Base-by-base conservation (phyloP, 345 rosid genomes). In the Anacardium occidentale region DNA sequence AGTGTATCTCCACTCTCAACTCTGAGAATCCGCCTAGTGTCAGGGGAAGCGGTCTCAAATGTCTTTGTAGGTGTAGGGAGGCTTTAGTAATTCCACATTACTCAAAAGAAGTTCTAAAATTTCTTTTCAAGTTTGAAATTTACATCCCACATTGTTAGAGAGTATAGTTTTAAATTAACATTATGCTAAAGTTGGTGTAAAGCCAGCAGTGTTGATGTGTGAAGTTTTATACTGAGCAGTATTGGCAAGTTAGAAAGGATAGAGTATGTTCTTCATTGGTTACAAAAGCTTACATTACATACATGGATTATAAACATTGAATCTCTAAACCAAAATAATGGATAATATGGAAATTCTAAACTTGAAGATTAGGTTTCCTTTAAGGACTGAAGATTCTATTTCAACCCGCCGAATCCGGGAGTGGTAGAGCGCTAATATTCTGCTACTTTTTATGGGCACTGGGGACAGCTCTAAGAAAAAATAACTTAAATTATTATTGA, bases 371-470 rank as follows among this genome's bases (percentile, higher is more conserved):
- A 40, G 61, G 40, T 32, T 21, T 57, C 20, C 59, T 24, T 25
- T 4, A 12, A 17, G 29, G 26, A 48, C 61, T 21, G 55, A 25
- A 34, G 32, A 58, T 66, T 75, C 53, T 45, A 48, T 4, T 66
- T 75, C 53, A 45, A 14, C 12, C 66, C 66, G 67, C 24, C 8
- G 56, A 65, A 70, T 70, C 75, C 75, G 71, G 74, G 14, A 60
- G n/a, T 22, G 12, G 50, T 10, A 21, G 65, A 15, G 34, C 18
- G 66, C 29, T 10, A 17, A 12, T 45, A n/a, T 24, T 64, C 29
- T 7, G 17, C 59, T 50, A 25, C 66, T 76, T 76, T 76, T 76
- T 3, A 57, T 18, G 74, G 69, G 64, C 62, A 64, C n/a, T 59
- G 66, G 22, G 60, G 58, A 54, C 5, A 29, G 26, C 42, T 67